Conservation (phyloP, 768 basidiomycete species). For the Phaeotremella skinneri region DNA sequence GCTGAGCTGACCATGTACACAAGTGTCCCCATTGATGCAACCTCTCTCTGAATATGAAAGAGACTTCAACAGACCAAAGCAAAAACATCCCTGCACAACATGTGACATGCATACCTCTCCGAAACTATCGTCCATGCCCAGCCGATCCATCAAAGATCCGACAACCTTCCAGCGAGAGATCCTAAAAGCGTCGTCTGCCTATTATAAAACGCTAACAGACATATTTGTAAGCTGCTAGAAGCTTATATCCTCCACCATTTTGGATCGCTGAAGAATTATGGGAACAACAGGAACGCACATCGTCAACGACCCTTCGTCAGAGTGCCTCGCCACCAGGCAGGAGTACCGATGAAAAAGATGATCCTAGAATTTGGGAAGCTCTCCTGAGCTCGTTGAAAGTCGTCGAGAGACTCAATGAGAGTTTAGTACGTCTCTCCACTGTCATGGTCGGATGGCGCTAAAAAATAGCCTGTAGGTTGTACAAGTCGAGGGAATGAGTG, state of each 20-base stretch:
- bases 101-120: not conserved
- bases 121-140: not conserved
- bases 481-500: no score
- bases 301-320: not conserved
- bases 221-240: constrained; percentile 11
- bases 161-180: constrained; percentile 13
- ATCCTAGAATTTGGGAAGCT: not conserved
- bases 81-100: not conserved
- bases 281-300: constrained; percentile 6
- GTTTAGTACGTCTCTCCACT: not conserved
- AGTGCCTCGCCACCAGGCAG: constrained; percentile 7
- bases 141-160: not conserved
- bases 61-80: not conserved
- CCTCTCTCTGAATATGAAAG: constrained; percentile 1
- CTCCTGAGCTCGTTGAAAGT: not conserved
- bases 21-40: not conserved
- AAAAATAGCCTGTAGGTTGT: no score
- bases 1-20: not conserved
- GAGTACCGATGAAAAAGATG: constrained; percentile 4
- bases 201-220: constrained; percentile 8
- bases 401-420: not conserved
- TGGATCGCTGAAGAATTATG: not conserved
- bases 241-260: not conserved
- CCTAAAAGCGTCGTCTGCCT: constrained; percentile 7
- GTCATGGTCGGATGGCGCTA: no score